Percentiles rank a stretch among this genome's conserved stretches.
phyloP scores from a whole-genome alignment of 306 rosid species.

The Acacia acuminata region DNA sequence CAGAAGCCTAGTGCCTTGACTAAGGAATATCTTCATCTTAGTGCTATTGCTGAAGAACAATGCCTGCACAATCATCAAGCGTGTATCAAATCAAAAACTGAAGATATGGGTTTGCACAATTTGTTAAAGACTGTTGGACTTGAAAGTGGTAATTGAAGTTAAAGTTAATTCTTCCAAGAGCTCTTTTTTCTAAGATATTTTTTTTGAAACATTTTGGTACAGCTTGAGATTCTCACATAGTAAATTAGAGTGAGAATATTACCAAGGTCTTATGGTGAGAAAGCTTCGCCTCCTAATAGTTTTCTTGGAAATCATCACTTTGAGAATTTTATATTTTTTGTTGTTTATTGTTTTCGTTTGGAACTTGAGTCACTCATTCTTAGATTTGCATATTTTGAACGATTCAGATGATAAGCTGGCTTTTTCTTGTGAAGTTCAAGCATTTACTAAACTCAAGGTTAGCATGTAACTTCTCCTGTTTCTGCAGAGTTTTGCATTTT shows the following conservation, averaged over 20 bases:
- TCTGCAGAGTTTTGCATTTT: background rate
- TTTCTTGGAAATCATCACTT: background rate
- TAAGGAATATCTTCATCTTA: constrained; percentile 36
- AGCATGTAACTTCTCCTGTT: background rate
- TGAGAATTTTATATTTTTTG: background rate
- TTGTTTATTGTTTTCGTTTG: background rate
- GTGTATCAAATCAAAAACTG: constrained; percentile 51
- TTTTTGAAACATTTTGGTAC: background rate
- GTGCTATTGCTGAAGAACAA: constrained; percentile 51
- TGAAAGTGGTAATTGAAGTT: constrained; percentile 45
- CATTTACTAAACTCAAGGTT: constrained; percentile 45
- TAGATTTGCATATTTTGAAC: background rate
- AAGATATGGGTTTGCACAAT: constrained; percentile 28
- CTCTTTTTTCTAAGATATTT: background rate
- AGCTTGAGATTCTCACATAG: background rate
- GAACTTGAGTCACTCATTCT: background rate
- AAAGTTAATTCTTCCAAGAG: background rate
- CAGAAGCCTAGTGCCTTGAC: constrained; percentile 30
- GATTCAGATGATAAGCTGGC: constrained; percentile 35
- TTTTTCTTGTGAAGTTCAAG: constrained; percentile 32
- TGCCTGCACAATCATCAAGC: constrained; percentile 52
- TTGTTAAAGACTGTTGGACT: constrained; percentile 50
- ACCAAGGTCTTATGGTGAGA: background rate
- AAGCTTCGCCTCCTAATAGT: background rate
- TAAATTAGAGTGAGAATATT: background rate